Conservation (phyloP, 2,329 filamentous ascomycete species). For the Diaporthe amygdali region DNA sequence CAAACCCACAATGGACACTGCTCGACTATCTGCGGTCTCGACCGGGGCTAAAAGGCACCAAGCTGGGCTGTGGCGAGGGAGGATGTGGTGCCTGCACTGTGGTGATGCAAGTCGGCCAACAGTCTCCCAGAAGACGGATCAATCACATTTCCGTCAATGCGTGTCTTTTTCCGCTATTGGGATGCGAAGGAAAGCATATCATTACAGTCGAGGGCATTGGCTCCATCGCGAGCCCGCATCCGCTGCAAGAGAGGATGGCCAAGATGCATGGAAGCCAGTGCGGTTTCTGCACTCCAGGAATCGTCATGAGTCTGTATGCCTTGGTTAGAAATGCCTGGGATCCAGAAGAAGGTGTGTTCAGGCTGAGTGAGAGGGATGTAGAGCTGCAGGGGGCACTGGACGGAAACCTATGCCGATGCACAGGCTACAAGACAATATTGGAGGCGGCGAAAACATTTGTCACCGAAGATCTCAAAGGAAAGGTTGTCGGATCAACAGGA, state of each 20-base stretch:
- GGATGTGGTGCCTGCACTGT: conserved; percentile 97
- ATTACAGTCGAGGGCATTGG: conserved; percentile 97
- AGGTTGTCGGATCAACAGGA: conserved; percentile 40
- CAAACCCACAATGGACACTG: conserved; percentile 13
- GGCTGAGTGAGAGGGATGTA: conserved; percentile 58
- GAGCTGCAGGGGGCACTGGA: conserved; percentile 96
- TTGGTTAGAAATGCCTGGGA: conserved; percentile 81
- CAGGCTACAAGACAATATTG: conserved; percentile 90
- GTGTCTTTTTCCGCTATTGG: conserved; percentile 89
- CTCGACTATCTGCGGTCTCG: conserved; percentile 8
- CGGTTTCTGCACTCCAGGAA: conserved; percentile 93
- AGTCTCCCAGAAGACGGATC: conserved; percentile 82
- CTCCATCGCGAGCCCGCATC: conserved; percentile 83
- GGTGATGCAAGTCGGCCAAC: conserved; percentile 81
- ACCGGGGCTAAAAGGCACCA: conserved; percentile 4
- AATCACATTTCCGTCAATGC: conserved; percentile 98
- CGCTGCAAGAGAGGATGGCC: conserved; percentile 88
- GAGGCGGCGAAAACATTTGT: conserved; percentile 94
- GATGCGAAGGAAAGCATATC: conserved; percentile 95
- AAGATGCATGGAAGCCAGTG: conserved; percentile 91
- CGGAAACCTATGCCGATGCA: conserved; percentile 93
- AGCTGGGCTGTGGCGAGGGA: conserved; percentile 83
- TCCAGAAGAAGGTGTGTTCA: conserved; percentile 46
- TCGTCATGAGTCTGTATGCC: conserved; percentile 97
- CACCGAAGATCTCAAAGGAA: conserved; percentile 49